Evolutionary conservation across 257 asterid species (phyloP).

Genomic region (Capsicum pubescens): DNA sequence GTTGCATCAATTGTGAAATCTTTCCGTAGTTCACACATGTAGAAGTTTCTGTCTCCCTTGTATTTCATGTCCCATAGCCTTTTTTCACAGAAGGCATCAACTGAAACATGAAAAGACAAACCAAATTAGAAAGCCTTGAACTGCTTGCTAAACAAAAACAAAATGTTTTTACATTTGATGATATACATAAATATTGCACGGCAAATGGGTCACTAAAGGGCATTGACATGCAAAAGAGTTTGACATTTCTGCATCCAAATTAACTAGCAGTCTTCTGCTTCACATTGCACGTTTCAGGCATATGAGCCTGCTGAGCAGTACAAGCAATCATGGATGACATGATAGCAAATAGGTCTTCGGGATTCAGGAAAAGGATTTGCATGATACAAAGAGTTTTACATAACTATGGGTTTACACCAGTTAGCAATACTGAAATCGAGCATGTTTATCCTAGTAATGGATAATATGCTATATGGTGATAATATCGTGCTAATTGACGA

Average conservation of each 20-base stretch:
- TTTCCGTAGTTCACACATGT: constrained; percentile 90
- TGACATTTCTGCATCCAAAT: neutral
- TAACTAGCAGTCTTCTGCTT: constrained; percentile 18
- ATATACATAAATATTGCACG: neutral
- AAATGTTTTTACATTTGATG: neutral
- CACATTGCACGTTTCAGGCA: neutral
- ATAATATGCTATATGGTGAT: too few relatives aligned
- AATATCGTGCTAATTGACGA: neutral
- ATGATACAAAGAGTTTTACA: too few relatives aligned
- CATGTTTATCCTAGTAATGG: too few relatives aligned
- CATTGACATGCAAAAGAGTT: neutral
- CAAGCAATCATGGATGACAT: constrained; percentile 4
- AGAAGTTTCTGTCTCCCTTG: constrained; percentile 74
- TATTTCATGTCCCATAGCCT: constrained; percentile 95
- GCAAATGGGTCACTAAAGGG: neutral
- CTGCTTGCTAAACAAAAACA: constrained; percentile 11
- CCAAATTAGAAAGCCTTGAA: constrained; percentile 21
- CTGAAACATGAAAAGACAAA: constrained; percentile 49
- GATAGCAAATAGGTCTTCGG: neutral
- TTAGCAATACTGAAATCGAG: too few relatives aligned
- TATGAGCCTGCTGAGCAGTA: neutral
- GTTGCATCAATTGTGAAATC: constrained; percentile 96
- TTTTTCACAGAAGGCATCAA: constrained; percentile 83
- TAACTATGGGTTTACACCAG: too few relatives aligned
- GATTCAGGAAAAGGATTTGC: neutral